Evolutionary conservation across 139 green algal genomes (phyloP).

Genomic region (Chlamydomonas schloesseri): DNA sequence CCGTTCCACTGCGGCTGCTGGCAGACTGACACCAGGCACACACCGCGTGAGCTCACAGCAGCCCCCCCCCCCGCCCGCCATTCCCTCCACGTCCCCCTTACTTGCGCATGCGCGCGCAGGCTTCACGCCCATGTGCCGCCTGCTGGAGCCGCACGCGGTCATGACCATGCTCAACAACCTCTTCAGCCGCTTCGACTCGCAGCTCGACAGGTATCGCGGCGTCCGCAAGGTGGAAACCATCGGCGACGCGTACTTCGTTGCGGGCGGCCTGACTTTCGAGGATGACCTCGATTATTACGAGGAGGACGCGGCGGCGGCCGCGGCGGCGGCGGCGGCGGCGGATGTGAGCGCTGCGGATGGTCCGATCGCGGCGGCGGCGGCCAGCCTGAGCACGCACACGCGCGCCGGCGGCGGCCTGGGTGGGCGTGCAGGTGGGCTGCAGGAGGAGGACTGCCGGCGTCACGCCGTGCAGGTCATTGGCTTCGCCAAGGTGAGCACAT

Average conservation of each 20-base stretch:
- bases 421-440: no score
- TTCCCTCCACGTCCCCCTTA: no score
- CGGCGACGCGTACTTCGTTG: constrained; percentile 67
- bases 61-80: no score
- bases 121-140: constrained; percentile 63
- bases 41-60: no score
- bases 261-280: constrained; percentile 47
- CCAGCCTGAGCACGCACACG: no score
- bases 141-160: constrained; percentile 50
- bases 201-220: constrained; percentile 49
- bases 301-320: constrained; percentile 27
- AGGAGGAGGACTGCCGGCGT: no score
- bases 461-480: background rate
- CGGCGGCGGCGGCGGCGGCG: background rate
- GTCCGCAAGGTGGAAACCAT: constrained; percentile 62
- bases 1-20: no score
- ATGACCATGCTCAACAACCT: constrained; percentile 68
- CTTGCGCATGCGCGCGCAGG: background rate
- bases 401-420: no score
- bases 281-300: constrained; percentile 21
- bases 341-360: background rate
- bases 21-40: no score
- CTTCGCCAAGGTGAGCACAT: background rate
- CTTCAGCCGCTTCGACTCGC: constrained; percentile 59
- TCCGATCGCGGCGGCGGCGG: no score